Conservation (phyloP, 495 filamentous ascomycete species). For the Alectoria sarmentosa region DNA sequence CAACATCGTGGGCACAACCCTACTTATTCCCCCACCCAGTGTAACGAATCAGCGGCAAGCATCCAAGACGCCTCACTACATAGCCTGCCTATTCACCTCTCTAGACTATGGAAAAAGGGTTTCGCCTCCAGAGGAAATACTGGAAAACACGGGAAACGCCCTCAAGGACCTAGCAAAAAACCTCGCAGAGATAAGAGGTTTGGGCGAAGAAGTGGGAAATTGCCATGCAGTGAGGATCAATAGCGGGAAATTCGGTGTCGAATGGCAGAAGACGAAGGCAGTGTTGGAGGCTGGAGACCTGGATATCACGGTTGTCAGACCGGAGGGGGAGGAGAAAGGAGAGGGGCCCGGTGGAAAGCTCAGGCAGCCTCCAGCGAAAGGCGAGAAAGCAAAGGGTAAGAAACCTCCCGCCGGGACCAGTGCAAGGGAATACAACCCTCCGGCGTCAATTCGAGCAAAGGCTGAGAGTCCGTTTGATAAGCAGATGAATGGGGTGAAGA, state of each 20-base stretch:
- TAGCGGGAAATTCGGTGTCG: conserved; percentile 37
- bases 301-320: conserved; percentile 33
- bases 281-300: conserved; percentile 29
- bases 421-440: no score
- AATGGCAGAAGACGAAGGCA: conserved; percentile 32
- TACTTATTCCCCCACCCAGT: conserved; percentile 40
- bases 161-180: conserved; percentile 35
- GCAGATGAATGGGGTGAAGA: neutral
- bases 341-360: conserved; percentile 7
- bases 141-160: conserved; percentile 36
- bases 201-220: conserved; percentile 7
- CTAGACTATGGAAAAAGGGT: conserved; percentile 28
- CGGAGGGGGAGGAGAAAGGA: neutral
- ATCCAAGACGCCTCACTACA: conserved; percentile 33
- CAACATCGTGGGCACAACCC: conserved; percentile 34
- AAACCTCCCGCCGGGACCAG: neutral
- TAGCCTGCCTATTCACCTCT: conserved; percentile 45
- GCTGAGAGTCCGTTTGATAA: neutral
- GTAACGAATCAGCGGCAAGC: conserved; percentile 6
- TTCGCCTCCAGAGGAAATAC: conserved; percentile 27
- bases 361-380: neutral
- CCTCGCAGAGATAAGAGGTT: conserved; percentile 19
- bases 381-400: neutral
- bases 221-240: conserved; percentile 41
- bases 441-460: no score